Conservation (phyloP, 768 basidiomycete species). For the Stropharia rugosoannulata region DNA sequence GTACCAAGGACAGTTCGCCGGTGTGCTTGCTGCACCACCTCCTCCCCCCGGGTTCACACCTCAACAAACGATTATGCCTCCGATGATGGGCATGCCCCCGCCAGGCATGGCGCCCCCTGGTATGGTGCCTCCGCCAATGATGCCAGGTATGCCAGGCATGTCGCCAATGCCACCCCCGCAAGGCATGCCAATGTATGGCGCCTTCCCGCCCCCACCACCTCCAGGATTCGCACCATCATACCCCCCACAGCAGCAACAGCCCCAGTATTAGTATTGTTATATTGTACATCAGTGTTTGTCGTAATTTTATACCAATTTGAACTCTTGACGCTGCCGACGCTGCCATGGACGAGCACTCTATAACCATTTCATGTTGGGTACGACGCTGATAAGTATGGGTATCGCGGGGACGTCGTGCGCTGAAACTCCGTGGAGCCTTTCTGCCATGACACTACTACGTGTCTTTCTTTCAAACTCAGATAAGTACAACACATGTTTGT, state of each 20-base stretch:
- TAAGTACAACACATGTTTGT: no score
- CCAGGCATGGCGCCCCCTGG: conserved; percentile 33
- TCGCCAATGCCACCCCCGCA: conserved; percentile 21
- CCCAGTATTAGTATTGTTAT: conserved; percentile 27
- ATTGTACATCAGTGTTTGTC: conserved; percentile 4
- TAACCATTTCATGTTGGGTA: not conserved
- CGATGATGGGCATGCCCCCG: conserved; percentile 42
- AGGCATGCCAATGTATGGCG: conserved; percentile 24
- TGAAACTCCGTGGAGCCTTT: no score
- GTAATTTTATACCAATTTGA: conserved; percentile 5
- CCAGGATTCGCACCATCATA: conserved; percentile 56
- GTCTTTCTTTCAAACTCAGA: no score
- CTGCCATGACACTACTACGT: no score
- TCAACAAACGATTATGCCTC: conserved; percentile 65
- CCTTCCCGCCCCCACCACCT: conserved; percentile 20
- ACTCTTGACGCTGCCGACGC: not conserved
- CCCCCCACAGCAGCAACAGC: conserved; percentile 44
- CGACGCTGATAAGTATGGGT: no score
- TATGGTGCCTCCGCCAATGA: conserved; percentile 28
- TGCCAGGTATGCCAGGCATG: conserved; percentile 27
- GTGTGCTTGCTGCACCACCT: conserved; percentile 77
- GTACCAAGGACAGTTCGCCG: conserved; percentile 93
- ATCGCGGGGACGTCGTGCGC: no score
- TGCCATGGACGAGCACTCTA: not conserved
- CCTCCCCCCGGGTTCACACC: conserved; percentile 80